Evolutionary conservation across 2,329 filamentous ascomycete species (phyloP), one percentile per base, ranked within the genome.

Genomic region (Cadophora gregata): DNA sequence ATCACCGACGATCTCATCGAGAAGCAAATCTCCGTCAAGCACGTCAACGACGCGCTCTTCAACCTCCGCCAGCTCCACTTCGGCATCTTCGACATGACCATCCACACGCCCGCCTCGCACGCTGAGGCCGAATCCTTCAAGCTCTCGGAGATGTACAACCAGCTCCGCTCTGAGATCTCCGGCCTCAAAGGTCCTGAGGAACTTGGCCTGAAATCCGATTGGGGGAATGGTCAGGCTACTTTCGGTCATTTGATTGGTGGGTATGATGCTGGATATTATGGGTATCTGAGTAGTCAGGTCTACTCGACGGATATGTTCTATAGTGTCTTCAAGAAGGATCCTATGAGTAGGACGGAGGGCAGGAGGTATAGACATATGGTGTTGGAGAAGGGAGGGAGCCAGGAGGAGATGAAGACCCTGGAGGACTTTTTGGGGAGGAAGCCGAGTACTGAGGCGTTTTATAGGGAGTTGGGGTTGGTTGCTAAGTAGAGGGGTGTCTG

Each of bases 271-370:
- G 91, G 92, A 51, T 95, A 95, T 81, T 96, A 96, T 78, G 88
- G 88, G 73, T 91, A 90, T 76, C 80, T 90, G 38, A 90, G 86
- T 70, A 93, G 90, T 0, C 86, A 93, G 77, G 93, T 96, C 21
- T 96, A 94, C 80, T 92, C 89, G 25, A 86, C 90, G 29, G 92
- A 96, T 79, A 95, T 96, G 91, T 96, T 95, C 83, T 88, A 92
- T 79, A 86, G 86, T 0, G 89, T 91, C 56, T 96, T 96, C 81
- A 89, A 90, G 81, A 83, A 86, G 72, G 84, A 94, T 77, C 92
- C 92, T 0, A 93, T 95, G 91, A 86, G 93, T 77, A 84, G 83
- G 36, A 86, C 85, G 71, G 87, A 93, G 76, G 92, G 92, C 1
- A 84, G 92, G 16, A 81, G 91, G 66, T 96, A 95, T 80, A 85